These are phyloP conservation scores for Sparassis latifolia DNA, from an alignment of 1,284 basidiomycete genomes.

Conservation along the genomic window DNA sequence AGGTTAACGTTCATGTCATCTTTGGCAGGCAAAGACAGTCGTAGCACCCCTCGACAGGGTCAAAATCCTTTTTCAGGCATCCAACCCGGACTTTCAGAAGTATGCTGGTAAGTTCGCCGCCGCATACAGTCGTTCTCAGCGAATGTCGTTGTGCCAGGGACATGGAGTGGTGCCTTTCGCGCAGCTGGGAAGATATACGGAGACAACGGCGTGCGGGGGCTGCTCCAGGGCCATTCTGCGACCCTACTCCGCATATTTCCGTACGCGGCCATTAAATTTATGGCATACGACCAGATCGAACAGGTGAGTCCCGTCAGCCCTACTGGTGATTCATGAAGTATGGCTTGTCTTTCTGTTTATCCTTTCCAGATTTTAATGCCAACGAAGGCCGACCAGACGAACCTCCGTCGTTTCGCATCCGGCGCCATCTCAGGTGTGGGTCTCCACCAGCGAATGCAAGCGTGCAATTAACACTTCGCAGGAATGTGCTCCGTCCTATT, in stretches of 20 bases:
- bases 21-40: slow-evolving; percentile 83
- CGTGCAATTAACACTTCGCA: slow-evolving; percentile 21
- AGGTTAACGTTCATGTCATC: background rate
- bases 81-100: slow-evolving; percentile 91
- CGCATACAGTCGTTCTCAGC: background rate
- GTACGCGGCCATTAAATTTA: slow-evolving; percentile 97
- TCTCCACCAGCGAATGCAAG: too few species aligned
- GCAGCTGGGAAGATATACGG: slow-evolving; percentile 81
- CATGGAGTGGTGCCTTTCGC: slow-evolving; percentile 80
- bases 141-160: slow-evolving; percentile 39
- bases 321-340: background rate
- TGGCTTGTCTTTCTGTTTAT: background rate
- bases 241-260: slow-evolving; percentile 86
- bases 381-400: slow-evolving; percentile 73
- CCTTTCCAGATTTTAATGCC: slow-evolving; percentile 70
- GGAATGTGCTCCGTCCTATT: slow-evolving; percentile 85
- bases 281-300: slow-evolving; percentile 91
- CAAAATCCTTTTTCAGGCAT: slow-evolving; percentile 98
- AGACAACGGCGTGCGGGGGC: slow-evolving; percentile 68
- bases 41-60: slow-evolving; percentile 97
- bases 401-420: slow-evolving; percentile 78
- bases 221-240: slow-evolving; percentile 94
- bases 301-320: slow-evolving; percentile 38
- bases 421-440: slow-evolving; percentile 80
- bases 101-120: slow-evolving; percentile 67